Conservation (phyloP, 305 asterid genomes). For the Rubia peregrina region DNA sequence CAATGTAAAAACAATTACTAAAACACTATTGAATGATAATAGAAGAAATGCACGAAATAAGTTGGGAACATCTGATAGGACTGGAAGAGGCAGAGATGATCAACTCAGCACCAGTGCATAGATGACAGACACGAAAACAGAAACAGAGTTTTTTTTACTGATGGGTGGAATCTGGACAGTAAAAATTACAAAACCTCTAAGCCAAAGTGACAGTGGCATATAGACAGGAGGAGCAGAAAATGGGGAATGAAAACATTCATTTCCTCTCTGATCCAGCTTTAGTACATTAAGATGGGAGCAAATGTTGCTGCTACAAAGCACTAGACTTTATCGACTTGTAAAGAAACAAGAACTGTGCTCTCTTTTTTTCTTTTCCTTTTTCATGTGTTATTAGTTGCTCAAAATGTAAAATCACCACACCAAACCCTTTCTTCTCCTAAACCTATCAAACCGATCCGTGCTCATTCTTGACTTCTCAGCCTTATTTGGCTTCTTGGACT, state of each 20-base stretch:
- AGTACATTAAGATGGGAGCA: slow-evolving; percentile 22
- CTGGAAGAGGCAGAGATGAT: not conserved
- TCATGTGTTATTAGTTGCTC: slow-evolving; percentile 20
- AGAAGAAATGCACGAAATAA: not conserved
- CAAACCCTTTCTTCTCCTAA: slow-evolving; percentile 73
- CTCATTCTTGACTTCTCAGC: slow-evolving; percentile 94
- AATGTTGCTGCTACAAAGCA: slow-evolving; percentile 3
- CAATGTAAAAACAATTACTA: not conserved
- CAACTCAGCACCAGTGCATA: not conserved
- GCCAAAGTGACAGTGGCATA: slow-evolving; percentile 37
- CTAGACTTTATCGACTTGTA: slow-evolving; percentile 12
- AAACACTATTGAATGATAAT: not conserved
- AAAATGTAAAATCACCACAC: slow-evolving; percentile 51
- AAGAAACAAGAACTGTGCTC: slow-evolving; percentile 12
- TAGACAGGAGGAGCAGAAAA: slow-evolving; percentile 22
- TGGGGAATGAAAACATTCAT: slow-evolving; percentile 12
- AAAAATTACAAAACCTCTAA: slow-evolving; percentile 29
- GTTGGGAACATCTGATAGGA: not conserved
- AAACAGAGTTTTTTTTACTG: not conserved
- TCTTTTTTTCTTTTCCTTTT: slow-evolving; percentile 18
- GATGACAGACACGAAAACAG: not conserved
- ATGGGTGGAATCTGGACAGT: not conserved
- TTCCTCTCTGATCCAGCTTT: slow-evolving; percentile 22
- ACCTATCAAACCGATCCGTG: slow-evolving; percentile 80
- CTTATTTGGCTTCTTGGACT: slow-evolving; percentile 75